Evolutionary conservation across 2,329 filamentous ascomycete genomes (phyloP).

Genomic region (Fusarium sp.): DNA sequence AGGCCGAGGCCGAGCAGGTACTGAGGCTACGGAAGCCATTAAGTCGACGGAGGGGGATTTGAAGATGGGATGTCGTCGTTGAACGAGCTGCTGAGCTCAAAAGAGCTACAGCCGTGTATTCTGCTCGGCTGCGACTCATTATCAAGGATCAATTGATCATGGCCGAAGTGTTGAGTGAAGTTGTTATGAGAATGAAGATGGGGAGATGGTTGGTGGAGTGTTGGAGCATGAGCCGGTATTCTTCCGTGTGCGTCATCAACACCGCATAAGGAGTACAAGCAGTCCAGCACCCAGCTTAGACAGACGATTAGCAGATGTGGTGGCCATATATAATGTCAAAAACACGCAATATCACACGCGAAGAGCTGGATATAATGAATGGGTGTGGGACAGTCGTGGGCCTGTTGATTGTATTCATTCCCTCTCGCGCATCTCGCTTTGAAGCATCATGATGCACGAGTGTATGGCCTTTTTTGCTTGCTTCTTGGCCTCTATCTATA

Average conservation of each 20-base stretch:
- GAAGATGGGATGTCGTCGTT: background rate
- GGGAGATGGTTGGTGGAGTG: constrained; percentile 38
- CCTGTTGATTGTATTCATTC: constrained; percentile 40
- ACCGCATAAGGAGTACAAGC: background rate
- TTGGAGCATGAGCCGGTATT: constrained; percentile 36
- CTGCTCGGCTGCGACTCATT: constrained; percentile 47
- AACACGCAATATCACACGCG: constrained; percentile 1
- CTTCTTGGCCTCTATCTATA: constrained; percentile 44
- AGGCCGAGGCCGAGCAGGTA: constrained; percentile 15
- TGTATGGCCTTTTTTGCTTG: constrained; percentile 26
- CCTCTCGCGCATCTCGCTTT: constrained; percentile 31
- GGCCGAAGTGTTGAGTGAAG: constrained; percentile 19
- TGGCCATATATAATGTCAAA: background rate
- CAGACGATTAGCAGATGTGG: background rate
- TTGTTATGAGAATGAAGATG: constrained; percentile 20
- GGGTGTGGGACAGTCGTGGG: constrained; percentile 33
- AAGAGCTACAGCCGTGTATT: constrained; percentile 45
- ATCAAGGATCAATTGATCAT: constrained; percentile 48
- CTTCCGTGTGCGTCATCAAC: constrained; percentile 35
- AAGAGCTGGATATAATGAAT: background rate
- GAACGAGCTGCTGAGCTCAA: constrained; percentile 38
- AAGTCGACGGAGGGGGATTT: constrained; percentile 23
- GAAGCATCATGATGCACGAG: constrained; percentile 39
- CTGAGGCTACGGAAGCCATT: constrained; percentile 33
- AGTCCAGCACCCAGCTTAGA: background rate